These are phyloP conservation scores for Sclerotinia trifoliorum DNA, from an alignment of 2,329 filamentous ascomycete species.

Conservation along the genomic window DNA sequence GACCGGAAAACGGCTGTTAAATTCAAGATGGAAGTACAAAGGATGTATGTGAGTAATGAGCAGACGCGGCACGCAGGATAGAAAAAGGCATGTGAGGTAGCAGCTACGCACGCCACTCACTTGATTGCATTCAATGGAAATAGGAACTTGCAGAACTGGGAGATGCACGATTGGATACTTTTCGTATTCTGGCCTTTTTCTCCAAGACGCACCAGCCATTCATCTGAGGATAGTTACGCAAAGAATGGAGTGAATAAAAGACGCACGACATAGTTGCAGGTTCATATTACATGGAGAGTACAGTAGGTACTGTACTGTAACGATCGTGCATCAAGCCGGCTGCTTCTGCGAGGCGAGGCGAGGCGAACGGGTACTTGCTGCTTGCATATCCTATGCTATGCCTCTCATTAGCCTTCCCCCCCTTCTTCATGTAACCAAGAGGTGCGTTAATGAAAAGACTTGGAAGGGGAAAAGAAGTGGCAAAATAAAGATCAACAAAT, in stretches of 20 bases:
- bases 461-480: neutral
- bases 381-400: slow-evolving; percentile 19
- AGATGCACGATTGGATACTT: slow-evolving; percentile 14
- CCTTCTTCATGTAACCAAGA: slow-evolving; percentile 4
- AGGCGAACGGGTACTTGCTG: slow-evolving; percentile 21
- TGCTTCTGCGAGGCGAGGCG: slow-evolving; percentile 15
- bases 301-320: slow-evolving; percentile 19
- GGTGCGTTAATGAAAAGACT: neutral
- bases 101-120: slow-evolving; percentile 20
- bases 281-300: slow-evolving; percentile 19
- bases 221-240: slow-evolving; percentile 14
- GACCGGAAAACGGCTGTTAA: slow-evolving; percentile 23
- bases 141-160: slow-evolving; percentile 16
- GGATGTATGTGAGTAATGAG: slow-evolving; percentile 16
- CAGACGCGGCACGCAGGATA: slow-evolving; percentile 19
- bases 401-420: neutral
- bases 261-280: slow-evolving; percentile 21
- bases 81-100: slow-evolving; percentile 15
- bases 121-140: slow-evolving; percentile 21
- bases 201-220: slow-evolving; percentile 16
- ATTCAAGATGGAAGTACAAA: slow-evolving; percentile 17
- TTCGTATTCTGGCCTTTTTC: slow-evolving; percentile 14
- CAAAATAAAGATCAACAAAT: neutral
- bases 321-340: slow-evolving; percentile 21
- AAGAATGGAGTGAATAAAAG: slow-evolving; percentile 13